phyloP scores from a whole-genome alignment of 2,329 filamentous ascomycete species.

The Phoma sp. region DNA sequence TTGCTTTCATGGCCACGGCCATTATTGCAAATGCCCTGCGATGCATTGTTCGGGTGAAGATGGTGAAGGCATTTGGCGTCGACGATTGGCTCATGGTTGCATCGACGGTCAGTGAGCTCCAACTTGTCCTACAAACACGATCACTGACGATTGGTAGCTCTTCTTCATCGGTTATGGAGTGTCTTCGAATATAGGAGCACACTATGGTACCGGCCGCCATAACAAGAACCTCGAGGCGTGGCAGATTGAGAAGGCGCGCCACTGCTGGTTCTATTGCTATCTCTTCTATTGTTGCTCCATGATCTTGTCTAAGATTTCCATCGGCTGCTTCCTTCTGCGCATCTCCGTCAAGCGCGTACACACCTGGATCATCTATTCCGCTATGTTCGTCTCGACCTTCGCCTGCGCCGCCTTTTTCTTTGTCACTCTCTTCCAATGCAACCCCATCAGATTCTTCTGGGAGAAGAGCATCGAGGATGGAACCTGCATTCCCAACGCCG shows the following conservation, averaged over 20 bases:
- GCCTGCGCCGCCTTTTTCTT: slow-evolving; percentile 53
- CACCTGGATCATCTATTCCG: slow-evolving; percentile 46
- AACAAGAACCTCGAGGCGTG: slow-evolving; percentile 29
- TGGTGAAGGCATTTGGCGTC: slow-evolving; percentile 45
- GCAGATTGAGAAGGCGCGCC: slow-evolving; percentile 30
- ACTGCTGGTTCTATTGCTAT: slow-evolving; percentile 45
- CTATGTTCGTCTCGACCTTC: slow-evolving; percentile 44
- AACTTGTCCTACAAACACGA: not conserved
- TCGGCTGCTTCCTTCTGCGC: slow-evolving; percentile 41
- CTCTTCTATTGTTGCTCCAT: slow-evolving; percentile 41
- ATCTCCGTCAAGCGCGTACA: slow-evolving; percentile 39
- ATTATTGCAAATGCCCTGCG: slow-evolving; percentile 35
- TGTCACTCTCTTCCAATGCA: slow-evolving; percentile 58
- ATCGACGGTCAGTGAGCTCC: slow-evolving; percentile 32
- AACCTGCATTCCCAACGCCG: slow-evolving; percentile 49
- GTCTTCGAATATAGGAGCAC: slow-evolving; percentile 36
- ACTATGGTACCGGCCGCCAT: slow-evolving; percentile 41
- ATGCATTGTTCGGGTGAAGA: slow-evolving; percentile 38
- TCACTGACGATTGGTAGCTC: slow-evolving; percentile 21
- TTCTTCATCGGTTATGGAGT: slow-evolving; percentile 33
- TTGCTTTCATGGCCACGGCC: slow-evolving; percentile 34
- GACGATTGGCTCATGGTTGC: slow-evolving; percentile 46
- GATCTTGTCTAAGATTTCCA: slow-evolving; percentile 44
- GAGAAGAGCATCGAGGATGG: slow-evolving; percentile 43
- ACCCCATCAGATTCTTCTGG: slow-evolving; percentile 59